phyloP scores from a whole-genome alignment of 768 basidiomycete species.

The Amanita subjunquillea region DNA sequence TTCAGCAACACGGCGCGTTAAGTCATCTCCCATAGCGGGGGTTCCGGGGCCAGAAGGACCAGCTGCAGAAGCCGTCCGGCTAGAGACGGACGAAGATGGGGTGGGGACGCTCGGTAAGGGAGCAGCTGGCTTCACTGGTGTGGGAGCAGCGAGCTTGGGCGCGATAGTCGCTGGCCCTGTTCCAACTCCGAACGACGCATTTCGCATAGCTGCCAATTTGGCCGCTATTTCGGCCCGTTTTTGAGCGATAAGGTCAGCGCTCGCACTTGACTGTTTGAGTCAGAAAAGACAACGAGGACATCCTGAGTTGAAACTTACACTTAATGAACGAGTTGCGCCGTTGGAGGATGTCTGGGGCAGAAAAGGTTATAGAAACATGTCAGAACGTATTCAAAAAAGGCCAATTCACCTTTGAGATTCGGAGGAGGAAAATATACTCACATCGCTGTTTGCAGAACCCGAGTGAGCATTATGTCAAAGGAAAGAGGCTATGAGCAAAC shows the following conservation, averaged over 20 bases:
- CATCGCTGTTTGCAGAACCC: constrained; percentile 39
- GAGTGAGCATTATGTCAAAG: constrained; percentile 9
- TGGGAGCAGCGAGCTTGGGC: constrained; percentile 16
- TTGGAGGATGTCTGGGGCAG: constrained; percentile 40
- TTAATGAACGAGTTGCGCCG: constrained; percentile 28
- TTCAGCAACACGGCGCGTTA: constrained; percentile 68
- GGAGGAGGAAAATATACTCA: constrained; percentile 40
- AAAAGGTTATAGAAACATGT: constrained; percentile 62
- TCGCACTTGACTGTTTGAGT: constrained; percentile 13
- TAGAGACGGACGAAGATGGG: constrained; percentile 25
- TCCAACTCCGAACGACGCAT: constrained; percentile 23
- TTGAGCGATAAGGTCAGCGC: constrained; percentile 67
- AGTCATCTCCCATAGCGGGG: constrained; percentile 43
- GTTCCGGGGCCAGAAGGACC: constrained; percentile 20
- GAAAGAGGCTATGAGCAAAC: constrained; percentile 26
- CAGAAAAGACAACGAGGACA: not conserved
- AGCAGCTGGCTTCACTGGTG: constrained; percentile 16
- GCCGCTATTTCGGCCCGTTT: constrained; percentile 80
- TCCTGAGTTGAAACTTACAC: constrained; percentile 28
- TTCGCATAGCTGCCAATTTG: constrained; percentile 71
- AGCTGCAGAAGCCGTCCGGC: constrained; percentile 29
- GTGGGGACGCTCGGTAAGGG: constrained; percentile 19
- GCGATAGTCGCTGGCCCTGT: constrained; percentile 23
- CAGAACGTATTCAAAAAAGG: constrained; percentile 37
- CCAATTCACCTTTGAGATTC: constrained; percentile 63